Evolutionary conservation across 1,284 basidiomycete genomes (phyloP), one percentile per base, ranked within the genome.

Genomic region (Boletus mariae): DNA sequence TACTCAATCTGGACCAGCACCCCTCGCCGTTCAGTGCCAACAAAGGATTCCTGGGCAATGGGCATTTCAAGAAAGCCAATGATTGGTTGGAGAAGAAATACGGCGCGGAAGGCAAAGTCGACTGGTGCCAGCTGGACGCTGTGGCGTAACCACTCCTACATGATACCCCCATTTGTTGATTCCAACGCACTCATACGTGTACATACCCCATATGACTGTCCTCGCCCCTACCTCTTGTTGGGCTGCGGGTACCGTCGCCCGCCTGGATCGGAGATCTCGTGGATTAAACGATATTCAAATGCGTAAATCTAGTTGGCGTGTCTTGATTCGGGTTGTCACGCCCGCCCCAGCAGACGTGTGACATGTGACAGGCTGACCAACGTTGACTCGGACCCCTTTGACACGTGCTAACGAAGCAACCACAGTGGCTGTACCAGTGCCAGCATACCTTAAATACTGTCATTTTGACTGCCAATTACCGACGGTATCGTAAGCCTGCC

Each of bases 11-110:
- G 60, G 57, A 48, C 5, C 61, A 87, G 86, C 92, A 94, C 72
- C 91, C 92, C 9, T 89, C 87, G 31, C 93, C 93, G 5, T 72
- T 89, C 15, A 89, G 89, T 45, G 94, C 91, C 1, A 77, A 82
- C 60, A 78, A 80, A 51, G 94, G 95, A 11, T 98, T 98, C 76
- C 72, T 94, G 54, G 92, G 92, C 46, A 97, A 96, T 71, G 85
- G 84, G 31, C 95, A 98, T 73, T 98, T 98, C 75, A 85, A 80
- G 64, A 78, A 83, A 57, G 90, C 93, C 38, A 96, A 94, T 66
- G 79, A 84, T 56, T 94, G 92, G 92, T 74, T 94, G 17, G 80
- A 82, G 63, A 66, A 77, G 56, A 84, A 83, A 57, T 94, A 94
- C 61, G 92, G 91, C 4, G 60, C 74, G 10, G 83, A 83, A 35